Evolutionary conservation across 768 basidiomycete genomes (phyloP).

Genomic region (Chiua virens): DNA sequence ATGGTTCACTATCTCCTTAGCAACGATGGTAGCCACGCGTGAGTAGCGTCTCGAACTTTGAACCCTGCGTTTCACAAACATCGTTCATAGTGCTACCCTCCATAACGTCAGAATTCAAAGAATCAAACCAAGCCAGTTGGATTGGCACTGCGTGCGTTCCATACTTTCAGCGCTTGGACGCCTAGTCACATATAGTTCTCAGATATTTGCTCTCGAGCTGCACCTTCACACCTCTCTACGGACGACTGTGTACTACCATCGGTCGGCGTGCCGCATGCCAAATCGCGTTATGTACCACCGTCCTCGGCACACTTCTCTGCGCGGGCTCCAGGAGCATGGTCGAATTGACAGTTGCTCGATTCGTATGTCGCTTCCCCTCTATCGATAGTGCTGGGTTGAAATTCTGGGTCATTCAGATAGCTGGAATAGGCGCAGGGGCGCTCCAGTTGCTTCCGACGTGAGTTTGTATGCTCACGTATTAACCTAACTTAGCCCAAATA

Average conservation of each 20-base stretch:
- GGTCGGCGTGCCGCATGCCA: conserved; percentile 15
- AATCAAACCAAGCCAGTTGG: conserved; percentile 26
- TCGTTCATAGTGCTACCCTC: conserved; percentile 5
- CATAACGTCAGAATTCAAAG: conserved; percentile 22
- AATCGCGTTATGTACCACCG: conserved; percentile 4
- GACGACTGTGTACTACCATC: conserved; percentile 16
- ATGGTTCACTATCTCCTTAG: neutral
- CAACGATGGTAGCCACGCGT: conserved; percentile 26
- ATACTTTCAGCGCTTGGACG: neutral
- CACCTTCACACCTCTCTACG: conserved; percentile 19
- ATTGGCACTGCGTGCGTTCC: conserved; percentile 22
- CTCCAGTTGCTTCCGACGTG: conserved; percentile 12
- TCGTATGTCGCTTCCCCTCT: neutral
- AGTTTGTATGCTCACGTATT: neutral
- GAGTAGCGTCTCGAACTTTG: neutral
- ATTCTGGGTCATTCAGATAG: conserved; percentile 1
- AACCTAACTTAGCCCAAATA: neutral
- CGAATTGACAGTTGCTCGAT: conserved; percentile 12
- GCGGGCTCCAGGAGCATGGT: conserved; percentile 9
- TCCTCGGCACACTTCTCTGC: conserved; percentile 14
- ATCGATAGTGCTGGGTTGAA: too few species aligned
- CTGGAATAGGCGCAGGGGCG: conserved; percentile 12
- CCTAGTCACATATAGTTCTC: neutral
- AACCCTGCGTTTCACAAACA: too few species aligned
- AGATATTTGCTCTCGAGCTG: conserved; percentile 17